phyloP scores from a whole-genome alignment of 2,329 filamentous ascomycete species.

The Keithomyces neogunnii region DNA sequence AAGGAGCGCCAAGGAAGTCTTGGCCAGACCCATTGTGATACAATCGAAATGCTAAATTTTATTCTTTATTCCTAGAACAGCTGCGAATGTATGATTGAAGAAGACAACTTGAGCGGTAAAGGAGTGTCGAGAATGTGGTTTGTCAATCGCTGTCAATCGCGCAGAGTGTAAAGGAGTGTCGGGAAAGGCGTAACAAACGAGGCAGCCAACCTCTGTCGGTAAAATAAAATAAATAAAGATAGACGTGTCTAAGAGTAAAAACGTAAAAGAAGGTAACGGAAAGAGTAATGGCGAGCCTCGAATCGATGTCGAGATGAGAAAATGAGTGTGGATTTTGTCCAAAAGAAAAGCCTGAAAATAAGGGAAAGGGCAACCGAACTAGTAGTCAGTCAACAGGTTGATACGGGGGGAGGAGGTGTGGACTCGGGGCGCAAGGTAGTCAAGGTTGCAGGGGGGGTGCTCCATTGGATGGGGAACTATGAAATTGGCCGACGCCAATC shows the following conservation, averaged over 20 bases:
- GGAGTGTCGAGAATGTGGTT: constrained; percentile 3
- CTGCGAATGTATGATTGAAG: neutral
- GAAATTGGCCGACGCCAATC: constrained; percentile 4
- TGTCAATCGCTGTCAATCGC: neutral
- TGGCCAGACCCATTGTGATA: constrained; percentile 25
- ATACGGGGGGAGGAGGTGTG: neutral
- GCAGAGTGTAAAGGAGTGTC: constrained; percentile 7
- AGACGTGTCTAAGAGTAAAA: neutral
- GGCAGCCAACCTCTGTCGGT: constrained; percentile 6
- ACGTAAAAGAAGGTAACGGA: neutral
- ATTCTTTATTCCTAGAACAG: neutral
- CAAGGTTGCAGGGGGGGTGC: neutral
- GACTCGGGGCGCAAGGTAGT: neutral
- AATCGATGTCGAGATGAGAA: neutral
- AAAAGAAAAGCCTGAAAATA: neutral
- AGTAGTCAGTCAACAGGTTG: too few relatives aligned
- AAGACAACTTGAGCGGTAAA: constrained; percentile 1
- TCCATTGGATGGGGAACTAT: neutral
- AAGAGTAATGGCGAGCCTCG: neutral
- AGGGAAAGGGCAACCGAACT: neutral
- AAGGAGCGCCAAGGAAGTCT: constrained; percentile 25
- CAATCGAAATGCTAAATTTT: neutral
- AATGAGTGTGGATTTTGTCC: constrained; percentile 5
- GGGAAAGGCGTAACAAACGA: constrained; percentile 7
- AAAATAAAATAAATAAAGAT: neutral